These are phyloP conservation scores for Aspergillus fumigatiaffinis DNA, from an alignment of 2,329 filamentous ascomycete genomes.

Conservation along the genomic window DNA sequence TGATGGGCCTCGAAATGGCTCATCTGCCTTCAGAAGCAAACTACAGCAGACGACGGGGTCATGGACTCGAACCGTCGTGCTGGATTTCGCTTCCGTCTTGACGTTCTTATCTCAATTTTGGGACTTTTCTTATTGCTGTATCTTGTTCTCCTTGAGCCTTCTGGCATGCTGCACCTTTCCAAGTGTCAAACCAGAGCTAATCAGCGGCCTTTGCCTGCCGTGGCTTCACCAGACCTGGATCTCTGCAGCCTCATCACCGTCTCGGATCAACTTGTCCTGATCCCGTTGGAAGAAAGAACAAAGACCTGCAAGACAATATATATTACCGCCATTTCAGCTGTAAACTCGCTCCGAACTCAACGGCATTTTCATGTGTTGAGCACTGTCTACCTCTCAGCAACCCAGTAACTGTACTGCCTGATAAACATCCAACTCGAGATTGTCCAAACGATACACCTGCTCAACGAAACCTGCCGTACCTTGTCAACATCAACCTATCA, in stretches of 20 bases:
- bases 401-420: background rate
- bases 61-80: background rate
- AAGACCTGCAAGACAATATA: conserved; percentile 1
- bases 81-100: background rate
- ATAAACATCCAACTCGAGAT: background rate
- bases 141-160: background rate
- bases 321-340: background rate
- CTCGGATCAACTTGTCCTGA: background rate
- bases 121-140: background rate
- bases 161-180: background rate
- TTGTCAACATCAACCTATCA: background rate
- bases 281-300: background rate
- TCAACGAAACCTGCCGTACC: background rate
- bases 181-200: conserved; percentile 9
- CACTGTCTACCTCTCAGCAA: background rate
- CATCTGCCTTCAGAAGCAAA: background rate
- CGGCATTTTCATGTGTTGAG: background rate
- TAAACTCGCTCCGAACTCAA: background rate
- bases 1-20: background rate
- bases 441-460: background rate
- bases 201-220: conserved; percentile 1
- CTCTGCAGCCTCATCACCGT: conserved; percentile 5
- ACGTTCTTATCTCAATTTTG: background rate
- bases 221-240: conserved; percentile 4
- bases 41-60: background rate